A percentile compares a stretch with the other conserved stretches of the same genome.
These are phyloP conservation scores for Mycosphaerelloides madeirae DNA, from an alignment of 2,329 filamentous ascomycete species.

Conservation along the genomic window DNA sequence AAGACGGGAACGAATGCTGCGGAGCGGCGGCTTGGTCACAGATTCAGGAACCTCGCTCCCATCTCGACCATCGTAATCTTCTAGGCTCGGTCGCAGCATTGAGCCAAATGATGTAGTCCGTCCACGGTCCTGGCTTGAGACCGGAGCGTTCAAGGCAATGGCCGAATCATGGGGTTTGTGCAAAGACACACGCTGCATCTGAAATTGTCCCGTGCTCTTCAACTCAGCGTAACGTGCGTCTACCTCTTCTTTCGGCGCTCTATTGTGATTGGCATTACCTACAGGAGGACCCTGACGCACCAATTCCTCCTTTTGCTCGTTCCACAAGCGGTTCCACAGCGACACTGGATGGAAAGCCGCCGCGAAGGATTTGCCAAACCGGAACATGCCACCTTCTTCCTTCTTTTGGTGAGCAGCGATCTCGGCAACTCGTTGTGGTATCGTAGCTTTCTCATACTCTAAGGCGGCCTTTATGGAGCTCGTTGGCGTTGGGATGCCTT, in stretches of 20 bases:
- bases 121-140: constrained; percentile 13
- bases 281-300: constrained; percentile 37
- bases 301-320: constrained; percentile 41
- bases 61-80: constrained; percentile 10
- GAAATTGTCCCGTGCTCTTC: constrained; percentile 49
- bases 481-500: constrained; percentile 13
- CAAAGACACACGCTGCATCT: constrained; percentile 17
- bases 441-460: constrained; percentile 19
- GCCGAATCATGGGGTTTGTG: constrained; percentile 29
- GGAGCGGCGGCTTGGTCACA: constrained; percentile 13
- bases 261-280: not conserved
- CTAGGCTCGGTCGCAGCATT: constrained; percentile 9
- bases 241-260: constrained; percentile 41
- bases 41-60: constrained; percentile 22
- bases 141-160: constrained; percentile 20
- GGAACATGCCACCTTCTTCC: constrained; percentile 45
- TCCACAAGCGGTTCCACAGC: constrained; percentile 45
- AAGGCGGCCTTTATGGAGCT: constrained; percentile 17
- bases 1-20: constrained; percentile 20
- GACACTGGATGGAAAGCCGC: constrained; percentile 52
- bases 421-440: constrained; percentile 17
- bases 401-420: constrained; percentile 29
- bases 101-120: constrained; percentile 16
- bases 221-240: constrained; percentile 51
- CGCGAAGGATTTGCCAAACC: constrained; percentile 52